Conservation (phyloP, 116 monocot species). For the Trichopus zeylanicus region DNA sequence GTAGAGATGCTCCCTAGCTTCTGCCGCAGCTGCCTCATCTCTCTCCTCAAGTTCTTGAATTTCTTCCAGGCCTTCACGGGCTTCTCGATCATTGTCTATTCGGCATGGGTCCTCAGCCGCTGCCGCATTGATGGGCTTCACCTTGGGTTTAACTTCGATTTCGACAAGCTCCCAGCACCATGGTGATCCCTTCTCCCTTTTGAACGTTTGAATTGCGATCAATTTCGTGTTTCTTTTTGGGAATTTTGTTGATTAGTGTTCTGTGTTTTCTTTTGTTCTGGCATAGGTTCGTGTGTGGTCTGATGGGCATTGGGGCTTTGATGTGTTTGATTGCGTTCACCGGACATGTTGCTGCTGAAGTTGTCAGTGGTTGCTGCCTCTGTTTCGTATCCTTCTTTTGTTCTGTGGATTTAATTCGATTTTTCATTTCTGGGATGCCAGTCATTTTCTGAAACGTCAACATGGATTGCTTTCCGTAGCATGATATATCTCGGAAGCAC, state of each 20-base stretch:
- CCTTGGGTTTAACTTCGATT: slow-evolving; percentile 6
- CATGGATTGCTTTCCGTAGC: neutral
- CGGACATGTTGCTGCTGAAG: slow-evolving; percentile 61
- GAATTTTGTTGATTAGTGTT: neutral
- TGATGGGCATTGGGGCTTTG: slow-evolving; percentile 51
- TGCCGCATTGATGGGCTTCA: slow-evolving; percentile 11
- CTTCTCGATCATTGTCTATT: slow-evolving; percentile 46
- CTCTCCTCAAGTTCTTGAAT: slow-evolving; percentile 53
- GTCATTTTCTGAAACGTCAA: too few relatives aligned
- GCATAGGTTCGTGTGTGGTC: slow-evolving; percentile 37
- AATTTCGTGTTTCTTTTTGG: neutral
- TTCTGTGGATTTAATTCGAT: neutral
- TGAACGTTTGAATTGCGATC: neutral
- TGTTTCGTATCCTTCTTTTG: slow-evolving; percentile 57
- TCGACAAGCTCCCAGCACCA: slow-evolving; percentile 31
- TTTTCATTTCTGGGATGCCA: neutral
- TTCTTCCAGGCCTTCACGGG: slow-evolving; percentile 70
- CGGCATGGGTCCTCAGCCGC: slow-evolving; percentile 49
- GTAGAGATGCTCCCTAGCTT: slow-evolving; percentile 20
- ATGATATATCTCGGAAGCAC: neutral
- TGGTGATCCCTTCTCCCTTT: slow-evolving; percentile 25
- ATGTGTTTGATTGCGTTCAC: slow-evolving; percentile 35
- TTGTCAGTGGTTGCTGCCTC: slow-evolving; percentile 48
- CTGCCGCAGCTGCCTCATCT: slow-evolving; percentile 33
- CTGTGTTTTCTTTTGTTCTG: neutral